Base-by-base conservation (phyloP, 2,329 filamentous ascomycete species). In the Cladophialophora psammophila region DNA sequence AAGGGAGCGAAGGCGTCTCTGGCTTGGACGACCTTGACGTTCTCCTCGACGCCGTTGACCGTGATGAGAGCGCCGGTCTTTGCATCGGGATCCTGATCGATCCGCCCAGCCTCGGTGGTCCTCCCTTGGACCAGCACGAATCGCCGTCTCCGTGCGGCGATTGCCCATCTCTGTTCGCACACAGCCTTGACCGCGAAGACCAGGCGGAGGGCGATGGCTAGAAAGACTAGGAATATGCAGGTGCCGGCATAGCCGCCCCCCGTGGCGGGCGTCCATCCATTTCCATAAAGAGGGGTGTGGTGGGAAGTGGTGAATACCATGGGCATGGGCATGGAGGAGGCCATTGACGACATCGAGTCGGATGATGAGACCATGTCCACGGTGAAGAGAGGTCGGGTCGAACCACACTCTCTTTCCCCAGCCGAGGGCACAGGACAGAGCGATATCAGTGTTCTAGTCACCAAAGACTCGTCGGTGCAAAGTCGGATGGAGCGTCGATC, bases 211-310 rank as follows among this genome's bases (percentile, higher is more conserved):
- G 90, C 75, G 68, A 89, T 83, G 67, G 89, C 89, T 60, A 98
- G 88, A 53, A 91, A 73, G 76, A 97, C 89, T 66, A 97, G 86
- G 80, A 97, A 97, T 78, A 97, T 91, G 82, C 94, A 96, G 34
- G 93, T 96, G 64, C 88, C 94, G 1, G 92, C 93, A 79, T 97
- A 98, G 67, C 85, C 81, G 73, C 90, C 92, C 5, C 85, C 81
- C 40, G 81, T 89, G 34, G 76, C 80, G 5, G 94, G 94, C 2
- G 91, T 90, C 93, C 94, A 98, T 60, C 83, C 77, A 26, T 80
- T 77, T 15, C 91, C 89, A 81, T 85, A 92, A 54, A 93, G 83
- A 2, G 89, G 83, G 0, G 89, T 91, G 63, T 76, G 79, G 55
- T 87, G 86, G 64, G 82, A 80, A 70, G 84, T 87, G 72, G 89